phyloP scores from a whole-genome alignment of 352 stramenopile species.

The Globisporangium perplexum region DNA sequence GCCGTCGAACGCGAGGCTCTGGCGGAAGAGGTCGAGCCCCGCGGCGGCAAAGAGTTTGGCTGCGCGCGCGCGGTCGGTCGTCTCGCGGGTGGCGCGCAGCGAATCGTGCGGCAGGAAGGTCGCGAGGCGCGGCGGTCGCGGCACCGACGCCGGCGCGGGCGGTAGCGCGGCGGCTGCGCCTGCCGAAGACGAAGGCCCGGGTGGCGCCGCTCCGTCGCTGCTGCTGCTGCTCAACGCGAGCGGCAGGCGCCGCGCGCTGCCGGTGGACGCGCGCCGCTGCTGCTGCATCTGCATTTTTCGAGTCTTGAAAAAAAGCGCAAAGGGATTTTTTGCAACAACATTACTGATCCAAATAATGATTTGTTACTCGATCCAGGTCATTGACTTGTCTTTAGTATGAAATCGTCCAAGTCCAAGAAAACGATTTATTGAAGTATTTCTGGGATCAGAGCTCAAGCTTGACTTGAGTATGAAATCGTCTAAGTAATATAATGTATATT shows the following conservation, averaged over 20 bases:
- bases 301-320: too few relatives aligned
- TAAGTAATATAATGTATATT: too few relatives aligned
- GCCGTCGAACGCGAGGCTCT: constrained; percentile 45
- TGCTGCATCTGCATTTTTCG: too few relatives aligned
- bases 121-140: constrained; percentile 18
- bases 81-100: constrained; percentile 14
- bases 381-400: too few relatives aligned
- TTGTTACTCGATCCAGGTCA: too few relatives aligned
- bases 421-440: too few relatives aligned
- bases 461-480: too few relatives aligned
- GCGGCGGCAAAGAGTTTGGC: constrained; percentile 38
- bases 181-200: constrained; percentile 2
- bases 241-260: not conserved
- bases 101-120: constrained; percentile 49
- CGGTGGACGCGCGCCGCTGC: not conserved
- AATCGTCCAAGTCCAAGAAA: too few relatives aligned
- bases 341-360: too few relatives aligned
- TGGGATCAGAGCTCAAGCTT: too few relatives aligned
- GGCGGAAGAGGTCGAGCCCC: constrained; percentile 55
- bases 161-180: not conserved
- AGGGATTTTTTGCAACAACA: too few relatives aligned
- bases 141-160: constrained; percentile 1
- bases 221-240: not conserved
- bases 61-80: constrained; percentile 1
- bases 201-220: not conserved